Evolutionary conservation across 2,329 filamentous ascomycete genomes (phyloP).

Genomic region (Esteya vermicola): DNA sequence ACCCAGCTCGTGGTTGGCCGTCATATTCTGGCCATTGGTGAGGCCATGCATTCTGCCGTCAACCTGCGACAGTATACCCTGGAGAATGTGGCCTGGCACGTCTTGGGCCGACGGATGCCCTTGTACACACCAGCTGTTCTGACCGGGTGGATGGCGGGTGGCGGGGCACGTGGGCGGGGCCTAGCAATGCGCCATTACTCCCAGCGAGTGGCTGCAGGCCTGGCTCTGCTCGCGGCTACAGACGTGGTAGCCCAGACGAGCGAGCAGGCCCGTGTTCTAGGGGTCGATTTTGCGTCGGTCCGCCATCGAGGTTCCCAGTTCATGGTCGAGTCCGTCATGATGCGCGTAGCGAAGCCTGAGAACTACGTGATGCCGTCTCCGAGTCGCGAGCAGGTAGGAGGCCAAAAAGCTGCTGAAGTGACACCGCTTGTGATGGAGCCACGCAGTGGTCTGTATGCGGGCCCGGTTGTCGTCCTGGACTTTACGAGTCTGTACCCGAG

Average conservation of each 20-base stretch:
- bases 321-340: slow-evolving; percentile 98
- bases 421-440: slow-evolving; percentile 95
- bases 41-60: slow-evolving; percentile 86
- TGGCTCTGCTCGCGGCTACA: slow-evolving; percentile 85
- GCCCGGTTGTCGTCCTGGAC: slow-evolving; percentile 79
- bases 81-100: slow-evolving; percentile 88
- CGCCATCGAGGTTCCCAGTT: slow-evolving; percentile 92
- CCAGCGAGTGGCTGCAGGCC: slow-evolving; percentile 60
- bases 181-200: slow-evolving; percentile 70
- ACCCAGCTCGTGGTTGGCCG: slow-evolving; percentile 78
- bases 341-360: slow-evolving; percentile 92
- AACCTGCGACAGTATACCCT: slow-evolving; percentile 89
- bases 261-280: slow-evolving; percentile 83
- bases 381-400: slow-evolving; percentile 78
- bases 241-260: slow-evolving; percentile 81
- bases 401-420: slow-evolving; percentile 89
- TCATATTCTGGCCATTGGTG: slow-evolving; percentile 95
- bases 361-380: slow-evolving; percentile 86
- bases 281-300: slow-evolving; percentile 93
- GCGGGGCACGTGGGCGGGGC: slow-evolving; percentile 51
- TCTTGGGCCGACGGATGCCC: slow-evolving; percentile 75
- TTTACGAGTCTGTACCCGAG: slow-evolving; percentile 95
- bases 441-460: slow-evolving; percentile 84
- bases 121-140: slow-evolving; percentile 71
- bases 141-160: slow-evolving; percentile 67